Percentiles rank a stretch among this genome's conserved stretches.
phyloP scores from a whole-genome alignment of 2,329 filamentous ascomycete genomes.

The Cladophialophora chaetospira region DNA sequence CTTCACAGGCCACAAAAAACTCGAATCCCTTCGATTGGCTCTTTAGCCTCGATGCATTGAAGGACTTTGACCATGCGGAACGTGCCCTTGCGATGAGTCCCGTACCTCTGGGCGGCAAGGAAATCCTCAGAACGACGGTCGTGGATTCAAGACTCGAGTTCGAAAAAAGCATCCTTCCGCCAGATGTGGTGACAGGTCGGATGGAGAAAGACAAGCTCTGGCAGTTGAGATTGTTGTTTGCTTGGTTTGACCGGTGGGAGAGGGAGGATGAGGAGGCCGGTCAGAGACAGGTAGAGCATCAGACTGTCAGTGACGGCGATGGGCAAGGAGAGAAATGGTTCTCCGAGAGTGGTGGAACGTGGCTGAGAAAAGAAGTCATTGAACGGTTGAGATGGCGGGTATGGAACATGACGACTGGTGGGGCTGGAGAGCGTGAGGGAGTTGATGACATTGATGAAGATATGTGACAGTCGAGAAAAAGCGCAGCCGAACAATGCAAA shows the following conservation, averaged over 20 bases:
- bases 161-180: constrained; percentile 45
- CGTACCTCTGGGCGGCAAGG: constrained; percentile 43
- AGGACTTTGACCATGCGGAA: constrained; percentile 64
- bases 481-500: no score
- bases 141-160: constrained; percentile 75
- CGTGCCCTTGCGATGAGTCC: constrained; percentile 61
- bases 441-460: background rate
- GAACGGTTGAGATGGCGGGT: constrained; percentile 57
- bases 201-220: constrained; percentile 59
- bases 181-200: background rate
- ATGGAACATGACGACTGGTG: constrained; percentile 40
- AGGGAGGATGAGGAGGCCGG: constrained; percentile 37
- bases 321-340: constrained; percentile 23
- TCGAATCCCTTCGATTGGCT: constrained; percentile 70
- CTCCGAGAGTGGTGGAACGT: constrained; percentile 36
- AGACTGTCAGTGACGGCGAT: background rate
- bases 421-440: background rate
- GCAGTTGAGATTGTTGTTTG: constrained; percentile 65
- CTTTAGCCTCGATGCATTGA: constrained; percentile 63
- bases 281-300: constrained; percentile 26
- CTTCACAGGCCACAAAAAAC: background rate
- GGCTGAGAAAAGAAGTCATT: constrained; percentile 60
- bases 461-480: no score
- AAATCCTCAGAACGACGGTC: constrained; percentile 59
- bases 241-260: constrained; percentile 61